phyloP scores from a whole-genome alignment of 768 basidiomycete genomes.

The Lentinula guzmanii region DNA sequence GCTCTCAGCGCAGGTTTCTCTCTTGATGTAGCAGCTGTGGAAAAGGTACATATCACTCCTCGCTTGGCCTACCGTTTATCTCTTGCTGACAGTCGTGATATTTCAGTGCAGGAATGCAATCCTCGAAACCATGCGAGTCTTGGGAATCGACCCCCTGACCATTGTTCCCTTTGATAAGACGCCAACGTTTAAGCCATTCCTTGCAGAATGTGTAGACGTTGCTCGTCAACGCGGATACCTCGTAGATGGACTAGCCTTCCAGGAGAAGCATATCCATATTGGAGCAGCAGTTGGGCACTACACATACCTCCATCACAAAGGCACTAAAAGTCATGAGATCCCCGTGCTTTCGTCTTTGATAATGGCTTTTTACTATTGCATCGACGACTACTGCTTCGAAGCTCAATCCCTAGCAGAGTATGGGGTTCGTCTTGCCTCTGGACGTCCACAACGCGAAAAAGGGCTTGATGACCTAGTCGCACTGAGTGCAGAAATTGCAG shows the following conservation, averaged over 20 bases:
- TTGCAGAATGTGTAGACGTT: conserved; percentile 7
- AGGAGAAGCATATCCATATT: conserved; percentile 6
- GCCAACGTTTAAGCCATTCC: conserved; percentile 5
- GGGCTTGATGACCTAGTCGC: conserved; percentile 2
- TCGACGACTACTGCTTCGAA: conserved; percentile 7
- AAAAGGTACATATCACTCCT: no score
- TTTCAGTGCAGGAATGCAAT: conserved; percentile 7
- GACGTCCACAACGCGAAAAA: background rate
- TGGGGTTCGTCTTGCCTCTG: background rate
- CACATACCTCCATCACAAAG: conserved; percentile 1
- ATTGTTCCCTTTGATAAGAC: conserved; percentile 7
- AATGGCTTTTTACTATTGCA: conserved; percentile 6
- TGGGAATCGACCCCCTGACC: conserved; percentile 3
- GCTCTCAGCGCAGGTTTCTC: no score
- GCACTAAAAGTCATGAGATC: background rate
- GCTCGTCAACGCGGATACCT: conserved; percentile 4
- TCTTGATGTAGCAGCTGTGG: no score
- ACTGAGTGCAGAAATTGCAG: conserved; percentile 1
- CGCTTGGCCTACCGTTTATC: background rate
- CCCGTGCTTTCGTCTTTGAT: conserved; percentile 2
- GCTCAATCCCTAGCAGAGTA: background rate
- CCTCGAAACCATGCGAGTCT: conserved; percentile 4
- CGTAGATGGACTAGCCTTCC: background rate
- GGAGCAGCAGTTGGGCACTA: conserved; percentile 10
- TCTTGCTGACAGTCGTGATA: background rate